Evolutionary conservation across 352 stramenopile genomes (phyloP).

Genomic region (Poterioochromonas sp.): DNA sequence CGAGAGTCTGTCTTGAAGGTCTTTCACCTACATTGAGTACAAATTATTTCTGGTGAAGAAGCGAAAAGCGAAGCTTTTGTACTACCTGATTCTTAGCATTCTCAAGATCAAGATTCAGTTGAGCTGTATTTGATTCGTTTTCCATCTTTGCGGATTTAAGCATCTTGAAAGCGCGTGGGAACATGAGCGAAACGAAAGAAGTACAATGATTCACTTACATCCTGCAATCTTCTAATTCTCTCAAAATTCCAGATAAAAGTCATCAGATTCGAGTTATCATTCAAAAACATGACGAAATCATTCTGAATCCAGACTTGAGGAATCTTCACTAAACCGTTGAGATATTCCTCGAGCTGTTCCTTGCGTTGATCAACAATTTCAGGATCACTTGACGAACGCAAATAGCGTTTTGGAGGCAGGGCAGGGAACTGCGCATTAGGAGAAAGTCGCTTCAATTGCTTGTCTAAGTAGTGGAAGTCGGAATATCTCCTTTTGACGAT

Average conservation of each 20-base stretch:
- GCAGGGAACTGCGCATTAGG: background rate
- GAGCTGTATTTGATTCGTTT: background rate
- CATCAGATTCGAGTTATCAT: conserved; percentile 1
- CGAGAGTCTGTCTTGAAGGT: background rate
- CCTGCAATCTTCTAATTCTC: conserved; percentile 10
- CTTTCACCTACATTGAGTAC: background rate
- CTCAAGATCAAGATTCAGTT: background rate
- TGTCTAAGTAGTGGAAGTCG: conserved; percentile 26
- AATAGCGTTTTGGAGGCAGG: conserved; percentile 23
- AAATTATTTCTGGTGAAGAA: too few species aligned
- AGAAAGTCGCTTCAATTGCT: background rate
- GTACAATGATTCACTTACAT: conserved; percentile 10
- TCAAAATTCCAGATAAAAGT: conserved; percentile 30
- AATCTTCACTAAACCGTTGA: background rate
- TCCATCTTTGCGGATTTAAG: background rate
- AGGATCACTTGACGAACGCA: background rate
- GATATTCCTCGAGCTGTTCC: background rate
- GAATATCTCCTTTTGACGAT: background rate
- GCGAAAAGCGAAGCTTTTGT: background rate
- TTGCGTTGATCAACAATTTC: conserved; percentile 19
- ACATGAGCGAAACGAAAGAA: background rate
- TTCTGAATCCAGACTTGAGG: conserved; percentile 4
- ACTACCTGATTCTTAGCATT: background rate
- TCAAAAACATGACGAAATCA: conserved; percentile 17
- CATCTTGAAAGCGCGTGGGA: background rate